Evolutionary conservation across 2,329 filamentous ascomycete species (phyloP).

Genomic region (Sporothrix luriei): DNA sequence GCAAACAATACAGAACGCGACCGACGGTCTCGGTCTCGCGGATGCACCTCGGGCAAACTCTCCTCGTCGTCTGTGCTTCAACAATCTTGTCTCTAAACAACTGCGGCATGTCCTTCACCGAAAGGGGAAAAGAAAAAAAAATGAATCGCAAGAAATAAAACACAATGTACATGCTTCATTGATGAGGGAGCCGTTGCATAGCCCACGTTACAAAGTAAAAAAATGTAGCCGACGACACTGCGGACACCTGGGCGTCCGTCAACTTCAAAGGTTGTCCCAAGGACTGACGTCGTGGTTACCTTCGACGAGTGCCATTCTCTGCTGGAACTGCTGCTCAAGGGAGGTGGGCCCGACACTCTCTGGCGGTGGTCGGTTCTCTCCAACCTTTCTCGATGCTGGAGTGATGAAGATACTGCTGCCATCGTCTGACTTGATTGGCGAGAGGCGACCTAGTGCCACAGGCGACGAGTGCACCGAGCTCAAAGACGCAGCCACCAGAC

Average conservation of each 20-base stretch:
- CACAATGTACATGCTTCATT: constrained; percentile 6
- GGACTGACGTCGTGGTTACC: constrained; percentile 32
- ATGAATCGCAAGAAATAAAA: constrained; percentile 21
- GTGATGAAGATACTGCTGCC: constrained; percentile 34
- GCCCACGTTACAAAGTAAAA: constrained; percentile 3
- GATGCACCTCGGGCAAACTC: too few species aligned
- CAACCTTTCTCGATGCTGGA: constrained; percentile 42
- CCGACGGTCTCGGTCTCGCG: background rate
- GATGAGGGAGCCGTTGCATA: background rate
- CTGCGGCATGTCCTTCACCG: background rate
- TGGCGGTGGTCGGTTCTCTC: constrained; percentile 51
- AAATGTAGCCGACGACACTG: constrained; percentile 26
- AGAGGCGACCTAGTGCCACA: constrained; percentile 32
- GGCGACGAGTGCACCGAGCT: constrained; percentile 30
- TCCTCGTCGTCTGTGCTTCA: background rate
- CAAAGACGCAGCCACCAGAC: constrained; percentile 32
- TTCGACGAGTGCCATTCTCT: constrained; percentile 32
- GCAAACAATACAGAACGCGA: background rate
- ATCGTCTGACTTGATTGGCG: constrained; percentile 35
- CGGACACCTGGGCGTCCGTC: background rate
- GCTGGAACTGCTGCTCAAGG: constrained; percentile 41
- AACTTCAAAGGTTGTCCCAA: constrained; percentile 26
- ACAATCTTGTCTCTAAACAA: background rate
- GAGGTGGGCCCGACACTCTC: constrained; percentile 38
- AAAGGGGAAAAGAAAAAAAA: background rate